Evolutionary conservation across 768 basidiomycete species (phyloP), one percentile per base, ranked within the genome.

Genomic region (Tricholoma bakamatsutake): DNA sequence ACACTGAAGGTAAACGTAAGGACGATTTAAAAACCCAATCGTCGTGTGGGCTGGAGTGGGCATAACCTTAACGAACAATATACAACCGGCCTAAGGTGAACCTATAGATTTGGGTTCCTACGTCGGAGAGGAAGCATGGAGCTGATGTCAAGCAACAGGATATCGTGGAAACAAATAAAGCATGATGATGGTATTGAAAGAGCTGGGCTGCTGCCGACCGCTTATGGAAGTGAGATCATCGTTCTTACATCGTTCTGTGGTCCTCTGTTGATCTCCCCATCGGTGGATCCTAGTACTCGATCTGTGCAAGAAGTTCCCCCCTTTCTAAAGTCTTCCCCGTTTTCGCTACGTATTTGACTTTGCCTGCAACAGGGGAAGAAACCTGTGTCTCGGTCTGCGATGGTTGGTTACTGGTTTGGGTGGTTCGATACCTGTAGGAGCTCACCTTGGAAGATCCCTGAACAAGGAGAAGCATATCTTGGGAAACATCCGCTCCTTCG

Each of bases 31-130:
- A 9, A 71, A 75, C 54, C 73, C 82, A 42, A 75, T 82, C 56
- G 68, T 86, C 2, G 76, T 83, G 11, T 90, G 88, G 88, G 80
- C 85, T 12, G 88, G 88, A 42, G 76, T 80, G 39, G 81, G 85
- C 13, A 79, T 88, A 27, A 83, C 78, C 11, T 70, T 82, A 49
- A 79, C 88, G 69, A 71, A 74, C 18, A 69, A 62, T 52, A 62
- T 70, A 21, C 67, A 71, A 51, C 64, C 75, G n/a, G 76, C 77
- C n/a, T 5, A 71, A 70, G 69, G 78, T 73, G 42, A 59, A 64
- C 55, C 28, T 49, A 7, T 18, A 39, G 11, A 52, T 34, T 15
- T 55, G 33, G n/a, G 10, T n/a, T 40, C 21, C 12, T 50, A 28
- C 30, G 18, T 39, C 18, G 15, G 9, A 53, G 35, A 43, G 49